Base-by-base conservation (phyloP, 208 protist species). In the Trypanosoma boissoni region DNA sequence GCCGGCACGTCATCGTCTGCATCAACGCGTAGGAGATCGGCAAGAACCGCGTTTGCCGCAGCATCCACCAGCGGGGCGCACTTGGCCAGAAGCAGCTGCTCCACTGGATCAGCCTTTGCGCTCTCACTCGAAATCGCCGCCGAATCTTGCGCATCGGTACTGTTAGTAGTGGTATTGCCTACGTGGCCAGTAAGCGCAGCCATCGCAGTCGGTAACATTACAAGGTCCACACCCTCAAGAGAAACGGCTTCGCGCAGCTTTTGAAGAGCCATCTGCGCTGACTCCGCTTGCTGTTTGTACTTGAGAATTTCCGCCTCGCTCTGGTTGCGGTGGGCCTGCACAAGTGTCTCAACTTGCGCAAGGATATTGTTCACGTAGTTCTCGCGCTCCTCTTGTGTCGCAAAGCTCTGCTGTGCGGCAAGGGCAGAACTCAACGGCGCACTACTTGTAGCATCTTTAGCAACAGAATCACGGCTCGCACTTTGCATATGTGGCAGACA, bases 1-100 rank as follows among this genome's bases (percentile, higher is more conserved):
- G 44, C 9, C 20, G 64, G 61, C 3, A 78, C 66, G 31, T 78
- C 66, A 46, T 68, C 60, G 29, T 37, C 54, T 1, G 64, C 72
- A 28, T 78, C 58, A 9, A 73, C 62, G 7, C 52, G 34, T 9
- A 68, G 28, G n/a, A 78, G 58, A 24, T 62, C 59, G 12, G 26
- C 58, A 0, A 76, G 55, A 6, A 72, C 46, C 21, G 39, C 64
- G 8, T 54, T 32, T 0, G 44, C 31, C 12, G 57, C 69, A 4
- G 36, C 55, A 23, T 20, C 20, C n/a, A 70, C 27, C n/a, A 70
- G 14, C 2, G 46, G 34, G 1, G 48, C 32, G 29, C 50, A 58
- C 45, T 68, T 59, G n/a, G 20, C 57, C 43, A 45, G 32, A 18
- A 45, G 20, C 14, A 29, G 56, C 41, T 9, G 14, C 27, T 24